phyloP scores from a whole-genome alignment of 345 rosid genomes.

The Conringia planisiliqua region DNA sequence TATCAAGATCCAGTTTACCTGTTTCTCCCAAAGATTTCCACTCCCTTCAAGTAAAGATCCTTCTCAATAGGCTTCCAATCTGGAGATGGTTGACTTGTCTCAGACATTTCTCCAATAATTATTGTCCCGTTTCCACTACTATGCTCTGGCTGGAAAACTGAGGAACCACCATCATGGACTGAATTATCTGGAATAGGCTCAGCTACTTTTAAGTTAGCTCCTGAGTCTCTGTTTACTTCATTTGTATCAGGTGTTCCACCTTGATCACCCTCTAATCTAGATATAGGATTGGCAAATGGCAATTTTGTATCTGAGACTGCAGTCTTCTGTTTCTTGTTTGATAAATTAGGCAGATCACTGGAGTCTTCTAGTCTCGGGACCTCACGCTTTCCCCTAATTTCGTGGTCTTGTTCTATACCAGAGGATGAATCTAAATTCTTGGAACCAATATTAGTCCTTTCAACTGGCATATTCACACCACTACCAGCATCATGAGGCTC shows the following conservation, averaged over 20 bases:
- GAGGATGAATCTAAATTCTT: conserved; percentile 36
- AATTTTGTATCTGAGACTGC: conserved; percentile 20
- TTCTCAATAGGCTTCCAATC: conserved; percentile 90
- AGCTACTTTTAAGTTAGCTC: conserved; percentile 23
- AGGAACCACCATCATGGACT: conserved; percentile 29
- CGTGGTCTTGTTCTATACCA: conserved; percentile 27
- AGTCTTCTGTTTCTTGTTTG: conserved; percentile 65
- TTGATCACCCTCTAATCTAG: conserved; percentile 22
- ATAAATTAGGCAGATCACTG: conserved; percentile 32
- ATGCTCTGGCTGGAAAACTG: conserved; percentile 31
- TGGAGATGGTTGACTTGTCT: conserved; percentile 38
- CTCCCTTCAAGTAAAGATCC: conserved; percentile 87
- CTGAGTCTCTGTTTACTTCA: conserved; percentile 37
- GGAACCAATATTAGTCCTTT: conserved; percentile 37
- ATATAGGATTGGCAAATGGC: conserved; percentile 7
- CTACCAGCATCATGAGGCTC: conserved; percentile 26
- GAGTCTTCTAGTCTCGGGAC: conserved; percentile 29
- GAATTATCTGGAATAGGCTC: conserved; percentile 27
- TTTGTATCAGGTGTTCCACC: conserved; percentile 7
- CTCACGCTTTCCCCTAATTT: conserved; percentile 61
- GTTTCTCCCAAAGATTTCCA: conserved; percentile 96
- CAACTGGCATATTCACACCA: conserved; percentile 33
- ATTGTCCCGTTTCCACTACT: conserved; percentile 29
- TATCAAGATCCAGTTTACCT: conserved; percentile 50
- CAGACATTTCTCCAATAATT: conserved; percentile 36